Evolutionary conservation across 2,329 filamentous ascomycete species (phyloP).

Genomic region (Fusarium napiforme): DNA sequence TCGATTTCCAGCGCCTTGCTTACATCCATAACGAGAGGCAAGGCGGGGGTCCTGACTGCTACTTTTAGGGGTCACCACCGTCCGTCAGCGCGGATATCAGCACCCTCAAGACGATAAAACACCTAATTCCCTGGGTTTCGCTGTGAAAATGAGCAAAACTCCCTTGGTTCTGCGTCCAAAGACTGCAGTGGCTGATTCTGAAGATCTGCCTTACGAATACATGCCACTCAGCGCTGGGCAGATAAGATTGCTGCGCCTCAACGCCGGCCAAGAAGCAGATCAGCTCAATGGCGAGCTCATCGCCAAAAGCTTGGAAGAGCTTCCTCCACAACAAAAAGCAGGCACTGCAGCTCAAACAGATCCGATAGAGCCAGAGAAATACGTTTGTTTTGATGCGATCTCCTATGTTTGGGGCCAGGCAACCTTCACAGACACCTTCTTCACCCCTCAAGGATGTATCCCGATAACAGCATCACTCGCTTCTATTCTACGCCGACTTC

Average conservation of each 20-base stretch:
- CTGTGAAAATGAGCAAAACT: fast-evolving
- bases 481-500: constrained; percentile 3
- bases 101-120: too few species aligned
- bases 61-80: too few species aligned
- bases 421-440: not conserved
- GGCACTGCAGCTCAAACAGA: not conserved
- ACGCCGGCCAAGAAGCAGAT: not conserved
- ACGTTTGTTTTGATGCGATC: constrained; percentile 5
- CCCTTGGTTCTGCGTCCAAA: fast-evolving
- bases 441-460: not conserved
- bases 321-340: not conserved
- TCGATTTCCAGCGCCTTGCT: too few species aligned
- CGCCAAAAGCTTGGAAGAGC: not conserved
- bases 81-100: too few species aligned
- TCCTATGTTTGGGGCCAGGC: constrained; percentile 20
- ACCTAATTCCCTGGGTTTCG: too few species aligned
- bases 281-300: not conserved
- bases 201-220: not conserved
- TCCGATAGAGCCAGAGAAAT: not conserved
- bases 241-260: not conserved
- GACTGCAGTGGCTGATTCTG: fast-evolving
- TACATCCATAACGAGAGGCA: too few species aligned
- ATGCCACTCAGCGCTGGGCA: not conserved
- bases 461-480: constrained; percentile 9
- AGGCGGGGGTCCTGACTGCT: too few species aligned